These are phyloP conservation scores for Amanita exitialis DNA, from an alignment of 768 basidiomycete species.

Conservation along the genomic window DNA sequence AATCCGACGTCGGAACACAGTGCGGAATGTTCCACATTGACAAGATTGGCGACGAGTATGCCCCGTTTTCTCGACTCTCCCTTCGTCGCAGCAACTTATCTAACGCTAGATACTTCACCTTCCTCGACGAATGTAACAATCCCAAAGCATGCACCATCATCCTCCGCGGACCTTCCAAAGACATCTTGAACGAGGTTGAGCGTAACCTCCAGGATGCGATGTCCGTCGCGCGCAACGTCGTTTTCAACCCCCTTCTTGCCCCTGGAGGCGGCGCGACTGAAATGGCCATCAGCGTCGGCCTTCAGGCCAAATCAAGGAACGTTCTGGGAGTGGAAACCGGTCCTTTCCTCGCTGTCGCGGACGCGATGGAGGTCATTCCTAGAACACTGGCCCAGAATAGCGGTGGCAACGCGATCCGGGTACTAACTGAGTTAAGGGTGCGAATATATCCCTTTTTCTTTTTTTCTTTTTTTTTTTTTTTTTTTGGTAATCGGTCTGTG, in stretches of 20 bases:
- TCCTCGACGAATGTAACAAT: slow-evolving; percentile 81
- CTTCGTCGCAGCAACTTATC: neutral
- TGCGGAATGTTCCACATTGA: slow-evolving; percentile 97
- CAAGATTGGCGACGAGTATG: slow-evolving; percentile 92
- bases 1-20: slow-evolving; percentile 82
- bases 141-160: slow-evolving; percentile 98
- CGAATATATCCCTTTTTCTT: slow-evolving; percentile 15
- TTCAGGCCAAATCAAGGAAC: slow-evolving; percentile 65
- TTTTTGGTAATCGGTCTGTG: neutral
- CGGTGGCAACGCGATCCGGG: slow-evolving; percentile 90
- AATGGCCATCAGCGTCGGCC: slow-evolving; percentile 90
- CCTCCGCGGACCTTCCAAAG: slow-evolving; percentile 95
- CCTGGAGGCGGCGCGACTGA: slow-evolving; percentile 97
- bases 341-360: slow-evolving; percentile 87
- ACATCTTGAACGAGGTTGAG: slow-evolving; percentile 97
- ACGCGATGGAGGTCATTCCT: slow-evolving; percentile 97
- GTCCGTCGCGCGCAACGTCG: slow-evolving; percentile 92
- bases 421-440: slow-evolving; percentile 88
- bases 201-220: slow-evolving; percentile 97
- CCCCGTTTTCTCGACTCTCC: slow-evolving; percentile 12
- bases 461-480: slow-evolving; percentile 9
- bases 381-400: slow-evolving; percentile 91
- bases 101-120: slow-evolving; percentile 78
- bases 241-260: slow-evolving; percentile 90
- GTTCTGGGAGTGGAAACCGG: slow-evolving; percentile 86